phyloP scores from a whole-genome alignment of 768 basidiomycete genomes.

The Mycena kentingensis region DNA sequence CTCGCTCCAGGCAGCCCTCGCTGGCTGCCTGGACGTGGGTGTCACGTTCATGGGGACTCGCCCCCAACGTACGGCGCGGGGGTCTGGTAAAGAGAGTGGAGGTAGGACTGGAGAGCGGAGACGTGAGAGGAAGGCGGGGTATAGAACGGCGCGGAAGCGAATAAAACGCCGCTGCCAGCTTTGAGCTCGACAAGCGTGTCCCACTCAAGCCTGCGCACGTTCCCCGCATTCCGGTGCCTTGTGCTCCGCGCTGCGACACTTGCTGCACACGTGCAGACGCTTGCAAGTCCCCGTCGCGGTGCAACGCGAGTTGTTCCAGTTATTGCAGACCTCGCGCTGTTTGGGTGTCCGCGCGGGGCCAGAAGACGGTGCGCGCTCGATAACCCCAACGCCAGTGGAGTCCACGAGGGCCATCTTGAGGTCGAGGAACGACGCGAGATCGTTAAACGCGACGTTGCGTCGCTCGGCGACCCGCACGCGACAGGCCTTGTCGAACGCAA shows the following conservation, averaged over 20 bases:
- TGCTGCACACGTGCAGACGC: constrained; percentile 7
- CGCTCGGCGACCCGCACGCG: constrained; percentile 2
- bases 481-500: constrained; percentile 12
- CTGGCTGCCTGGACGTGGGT: constrained; percentile 5
- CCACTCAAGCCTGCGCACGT: background rate
- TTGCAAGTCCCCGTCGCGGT: background rate
- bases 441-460: constrained; percentile 3
- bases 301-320: constrained; percentile 9
- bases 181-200: background rate
- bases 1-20: constrained; percentile 13
- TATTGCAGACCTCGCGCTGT: constrained; percentile 7
- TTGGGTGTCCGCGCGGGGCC: constrained; percentile 1
- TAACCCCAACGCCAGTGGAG: constrained; percentile 1
- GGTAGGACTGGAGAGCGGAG: too few species aligned
- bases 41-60: constrained; percentile 3
- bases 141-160: background rate
- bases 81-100: too few species aligned
- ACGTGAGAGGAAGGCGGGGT: background rate
- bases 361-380: background rate
- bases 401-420: constrained; percentile 10
- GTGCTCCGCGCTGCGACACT: constrained; percentile 2
- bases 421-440: constrained; percentile 6
- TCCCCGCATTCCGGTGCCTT: constrained; percentile 5
- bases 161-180: constrained; percentile 1
- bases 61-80: constrained; percentile 5